Conservation (phyloP, 23 red algal species). For the Pyropia haitanensis region DNA sequence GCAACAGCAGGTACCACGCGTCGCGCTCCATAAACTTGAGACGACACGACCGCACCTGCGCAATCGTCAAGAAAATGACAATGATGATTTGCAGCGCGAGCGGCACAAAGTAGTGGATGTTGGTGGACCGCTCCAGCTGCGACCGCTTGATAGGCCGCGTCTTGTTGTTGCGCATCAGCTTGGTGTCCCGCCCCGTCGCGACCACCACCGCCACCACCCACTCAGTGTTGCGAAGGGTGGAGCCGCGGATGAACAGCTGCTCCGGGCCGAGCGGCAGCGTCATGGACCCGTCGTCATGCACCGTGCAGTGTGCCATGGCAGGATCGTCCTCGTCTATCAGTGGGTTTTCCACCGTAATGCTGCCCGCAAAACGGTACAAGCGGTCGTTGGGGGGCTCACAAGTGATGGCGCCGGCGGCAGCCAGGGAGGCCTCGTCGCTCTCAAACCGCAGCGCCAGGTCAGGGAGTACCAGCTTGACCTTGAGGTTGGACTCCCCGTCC, state of each 20-base stretch:
- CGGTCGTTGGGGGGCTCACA: slow-evolving; percentile 77
- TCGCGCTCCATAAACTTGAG: slow-evolving; percentile 20
- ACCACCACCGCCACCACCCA: slow-evolving; percentile 80
- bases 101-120: slow-evolving; percentile 29
- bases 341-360: slow-evolving; percentile 22
- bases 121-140: slow-evolving; percentile 59
- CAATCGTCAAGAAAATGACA: slow-evolving; percentile 53
- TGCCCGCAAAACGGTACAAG: slow-evolving; percentile 69
- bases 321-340: background rate
- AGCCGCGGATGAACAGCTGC: slow-evolving; percentile 63
- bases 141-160: slow-evolving; percentile 56
- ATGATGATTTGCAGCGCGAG: slow-evolving; percentile 48
- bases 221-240: slow-evolving; percentile 67
- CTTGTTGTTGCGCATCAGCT: slow-evolving; percentile 85
- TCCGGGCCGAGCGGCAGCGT: slow-evolving; percentile 46
- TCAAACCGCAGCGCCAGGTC: slow-evolving; percentile 15
- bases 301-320: background rate
- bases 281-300: background rate
- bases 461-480: slow-evolving; percentile 54
- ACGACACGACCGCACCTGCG: slow-evolving; percentile 8
- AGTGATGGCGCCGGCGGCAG: slow-evolving; percentile 38
- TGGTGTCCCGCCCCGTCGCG: slow-evolving; percentile 79
- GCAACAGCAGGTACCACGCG: slow-evolving; percentile 59
- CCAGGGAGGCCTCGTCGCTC: slow-evolving; percentile 13
- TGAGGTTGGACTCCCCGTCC: slow-evolving; percentile 94